A percentile compares a stretch with the other conserved stretches of the same genome.
Conservation (phyloP, 805 yeast species). For the Yarrowia divulgata region DNA sequence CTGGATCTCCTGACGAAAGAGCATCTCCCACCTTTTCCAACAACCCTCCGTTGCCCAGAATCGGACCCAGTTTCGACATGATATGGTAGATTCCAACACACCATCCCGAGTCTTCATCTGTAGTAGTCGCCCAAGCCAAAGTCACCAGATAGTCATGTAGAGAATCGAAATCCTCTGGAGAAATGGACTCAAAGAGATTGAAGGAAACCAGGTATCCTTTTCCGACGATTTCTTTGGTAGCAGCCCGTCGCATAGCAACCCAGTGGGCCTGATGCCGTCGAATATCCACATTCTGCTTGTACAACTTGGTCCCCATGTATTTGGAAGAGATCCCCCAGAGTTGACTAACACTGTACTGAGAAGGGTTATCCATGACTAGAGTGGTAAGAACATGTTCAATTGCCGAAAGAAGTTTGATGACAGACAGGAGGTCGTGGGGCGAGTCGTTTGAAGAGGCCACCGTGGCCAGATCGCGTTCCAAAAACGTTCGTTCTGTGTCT, state of each 20-base stretch:
- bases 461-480: conserved; percentile 18
- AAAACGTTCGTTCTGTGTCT: background rate
- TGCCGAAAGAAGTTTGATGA: background rate
- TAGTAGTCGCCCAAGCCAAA: background rate
- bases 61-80: background rate
- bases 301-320: background rate
- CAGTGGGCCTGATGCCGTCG: background rate
- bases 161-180: conserved; percentile 4
- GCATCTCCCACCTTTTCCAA: background rate
- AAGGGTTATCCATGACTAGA: conserved; percentile 17
- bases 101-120: background rate
- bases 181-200: background rate
- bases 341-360: conserved; percentile 18
- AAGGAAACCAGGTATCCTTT: background rate
- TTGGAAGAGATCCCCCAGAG: conserved; percentile 18
- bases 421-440: conserved; percentile 1
- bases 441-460: background rate
- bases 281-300: background rate
- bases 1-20: conserved; percentile 2
- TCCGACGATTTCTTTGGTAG: background rate
- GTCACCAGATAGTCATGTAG: background rate
- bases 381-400: conserved; percentile 16
- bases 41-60: conserved; percentile 8
- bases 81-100: background rate
- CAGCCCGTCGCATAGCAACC: conserved; percentile 24